Evolutionary conservation across 129 eudicot species (phyloP), one percentile per base, ranked within the genome.

Genomic region (Artemisia annua): DNA sequence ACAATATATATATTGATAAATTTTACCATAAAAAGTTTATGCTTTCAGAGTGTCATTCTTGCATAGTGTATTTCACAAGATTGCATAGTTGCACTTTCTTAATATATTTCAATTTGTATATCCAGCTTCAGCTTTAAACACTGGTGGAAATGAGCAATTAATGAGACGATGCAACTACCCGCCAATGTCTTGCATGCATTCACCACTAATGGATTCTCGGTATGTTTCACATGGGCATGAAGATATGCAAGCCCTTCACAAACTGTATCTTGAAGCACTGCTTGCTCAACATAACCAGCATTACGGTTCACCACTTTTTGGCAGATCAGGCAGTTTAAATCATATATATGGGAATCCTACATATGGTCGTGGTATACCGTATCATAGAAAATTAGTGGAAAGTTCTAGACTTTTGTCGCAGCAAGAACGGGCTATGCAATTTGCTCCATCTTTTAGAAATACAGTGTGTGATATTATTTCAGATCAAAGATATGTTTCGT

Each of bases 231-330:
- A 59, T 56, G 75, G 80, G 53, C 69, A 56, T 75, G 87, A 67
- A 69, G 91, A 88, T 67, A 53, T 88, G 79, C 89, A 76, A 53
- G 74, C 69, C 64, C 82, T 85, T 71, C 95, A 84, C 57, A 88
- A 78, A 72, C 68, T 87, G 28, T 88, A 88, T 76, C 57, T 84
- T 22, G 95, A 88, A 56, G 77, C 88, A 19, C 48, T 87, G 75
- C 77, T 89, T 71, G 72, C 87, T 79, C 91, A 86, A 74, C 89
- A 82, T 35, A 79, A 80, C 17, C 91, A 82, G 35, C 97, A 84
- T 46, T 78, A 77, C 19, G 82, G 74, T 48, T 63, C 83, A 14
- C 76, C 78, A 17, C 55, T 74, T 54, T 75, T 81, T 62, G 79
- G 80, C 57, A 83, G 82, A 66, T 74, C 85, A 5, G 80, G 85